Base-by-base conservation (phyloP, 2,329 filamentous ascomycete species). In the Coniochaeta sp. region DNA sequence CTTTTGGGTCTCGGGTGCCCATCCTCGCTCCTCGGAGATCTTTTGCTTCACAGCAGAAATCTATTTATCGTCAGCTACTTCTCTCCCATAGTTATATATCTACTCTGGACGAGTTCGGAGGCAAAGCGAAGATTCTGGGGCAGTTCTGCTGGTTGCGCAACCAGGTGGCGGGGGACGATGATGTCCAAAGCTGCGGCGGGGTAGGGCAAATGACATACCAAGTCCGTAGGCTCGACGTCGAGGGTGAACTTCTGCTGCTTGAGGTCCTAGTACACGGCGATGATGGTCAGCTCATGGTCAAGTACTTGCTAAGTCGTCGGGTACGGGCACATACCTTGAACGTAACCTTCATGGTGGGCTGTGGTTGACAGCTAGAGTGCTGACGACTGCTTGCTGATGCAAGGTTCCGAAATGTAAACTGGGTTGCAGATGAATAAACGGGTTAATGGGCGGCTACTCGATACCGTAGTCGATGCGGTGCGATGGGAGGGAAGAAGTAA, bases 221-320 rank as follows among this genome's bases (percentile, higher is more conserved):
- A 90, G 74, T 97, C 93, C 66, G 89, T 88, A 65, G 93, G 91
- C 76, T 98, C 93, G 72, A 92, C 91, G 68, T 98, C 93, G 81
- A 99, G 89, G 71, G 88, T 87, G 79, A 99, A 99, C 82, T 97
- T 97, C 76, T 97, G 90, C 78, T 98, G 95, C 83, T 97, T 98
- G 72, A 99, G 84, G 81, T 99, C 95, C 93, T 97, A 69, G 36
- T 67, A 12, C 17, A 4, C n/a, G 38, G 19, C 36, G 38, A 47
- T 26, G 16, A 52, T 17, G 22, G 16, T 52, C 30, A 52, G 24
- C 47, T 28, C 24, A 30, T 24, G 17, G 38, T 26, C 50, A 42
- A 34, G 58, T 26, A 56, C 56, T 32, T 50, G 24, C 24, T 2
- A n/a, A 7, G 24, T 52, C 22, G 24, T 30, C 26, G 12, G 16